A percentile compares a stretch with the other conserved stretches of the same genome.
phyloP scores from a whole-genome alignment of 495 filamentous ascomycete species.

The Cercophora newfieldiana region DNA sequence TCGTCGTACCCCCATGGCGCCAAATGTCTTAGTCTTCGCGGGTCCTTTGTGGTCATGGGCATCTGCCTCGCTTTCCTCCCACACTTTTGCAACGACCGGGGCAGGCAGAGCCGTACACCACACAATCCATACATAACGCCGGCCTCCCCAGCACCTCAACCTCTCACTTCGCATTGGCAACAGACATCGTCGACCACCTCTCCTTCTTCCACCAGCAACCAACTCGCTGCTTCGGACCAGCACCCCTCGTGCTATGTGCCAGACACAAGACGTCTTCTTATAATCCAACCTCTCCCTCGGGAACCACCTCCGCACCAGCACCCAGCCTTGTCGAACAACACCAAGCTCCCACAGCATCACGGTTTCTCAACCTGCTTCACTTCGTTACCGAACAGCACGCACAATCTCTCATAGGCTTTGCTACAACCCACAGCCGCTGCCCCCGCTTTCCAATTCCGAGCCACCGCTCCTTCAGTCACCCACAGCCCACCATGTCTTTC shows the following conservation, averaged over 20 bases:
- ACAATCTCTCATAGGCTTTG: neutral
- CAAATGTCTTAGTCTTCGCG: slow-evolving; percentile 34
- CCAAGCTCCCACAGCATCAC: neutral
- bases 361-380: neutral
- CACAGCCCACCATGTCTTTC: slow-evolving; percentile 53
- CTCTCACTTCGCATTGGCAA: slow-evolving; percentile 23
- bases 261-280: slow-evolving; percentile 28
- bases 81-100: slow-evolving; percentile 29
- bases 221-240: slow-evolving; percentile 20
- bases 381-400: neutral
- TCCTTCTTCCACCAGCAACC: slow-evolving; percentile 27
- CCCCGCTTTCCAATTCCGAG: neutral
- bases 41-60: slow-evolving; percentile 43
- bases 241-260: slow-evolving; percentile 18
- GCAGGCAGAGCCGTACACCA: slow-evolving; percentile 21
- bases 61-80: slow-evolving; percentile 27
- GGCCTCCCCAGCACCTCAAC: slow-evolving; percentile 34
- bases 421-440: slow-evolving; percentile 10
- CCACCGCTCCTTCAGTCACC: slow-evolving; percentile 20
- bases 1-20: slow-evolving; percentile 27
- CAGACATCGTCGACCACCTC: slow-evolving; percentile 30
- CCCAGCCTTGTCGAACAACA: slow-evolving; percentile 1
- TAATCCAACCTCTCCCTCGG: slow-evolving; percentile 23
- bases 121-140: slow-evolving; percentile 32
- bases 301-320: slow-evolving; percentile 11